Evolutionary conservation across 2,329 filamentous ascomycete genomes (phyloP), one percentile per base, ranked within the genome.

Genomic region (Paracoccidioides lutzii): DNA sequence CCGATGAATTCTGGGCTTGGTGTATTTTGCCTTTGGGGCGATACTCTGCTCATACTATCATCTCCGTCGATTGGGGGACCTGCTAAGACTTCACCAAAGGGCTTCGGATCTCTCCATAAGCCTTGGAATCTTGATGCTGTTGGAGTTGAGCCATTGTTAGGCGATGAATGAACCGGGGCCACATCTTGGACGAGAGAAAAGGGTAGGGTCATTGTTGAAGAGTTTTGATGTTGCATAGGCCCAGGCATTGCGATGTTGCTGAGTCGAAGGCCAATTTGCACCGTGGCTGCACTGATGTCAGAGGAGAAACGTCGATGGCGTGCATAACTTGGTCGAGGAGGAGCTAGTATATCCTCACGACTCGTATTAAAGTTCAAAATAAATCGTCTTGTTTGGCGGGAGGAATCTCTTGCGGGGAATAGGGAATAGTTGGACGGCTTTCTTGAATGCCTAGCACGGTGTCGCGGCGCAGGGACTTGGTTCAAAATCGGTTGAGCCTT

Each of bases 211-310:
- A 42, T 40, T 1, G 53, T 51, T 41, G 56, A 45, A 6, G 38
- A 42, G 38, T 57, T 45, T n/a, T 45, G 15, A 8, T n/a, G 35
- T 12, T 50, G 44, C 48, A 48, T 38, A 40, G 55, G 33, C 12
- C 22, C 35, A 5, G 55, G 50, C 14, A 59, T 48, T 15, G 57
- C 55, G 9, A 59, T 52, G 42, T 62, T 60, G 55, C 63, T 65
- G 4, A 66, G 57, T n/a, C 64, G 58, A 2, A 65, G 59, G 14
- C 64, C 64, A 46, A 66, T 66, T 45, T 64, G 64, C 3, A 66
- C 64, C 12, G 64, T 65, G 9, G 62, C 61, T 49, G 56, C 52
- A 52, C 61, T 65, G 15, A 62, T 53, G 40, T 63, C 59, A 1
- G 63, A 65, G 4, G 59, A 60, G 50, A 62, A 57, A 8, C 62